Conservation (phyloP, 1,284 basidiomycete species). For the Moesziomyces parantarcticus region DNA sequence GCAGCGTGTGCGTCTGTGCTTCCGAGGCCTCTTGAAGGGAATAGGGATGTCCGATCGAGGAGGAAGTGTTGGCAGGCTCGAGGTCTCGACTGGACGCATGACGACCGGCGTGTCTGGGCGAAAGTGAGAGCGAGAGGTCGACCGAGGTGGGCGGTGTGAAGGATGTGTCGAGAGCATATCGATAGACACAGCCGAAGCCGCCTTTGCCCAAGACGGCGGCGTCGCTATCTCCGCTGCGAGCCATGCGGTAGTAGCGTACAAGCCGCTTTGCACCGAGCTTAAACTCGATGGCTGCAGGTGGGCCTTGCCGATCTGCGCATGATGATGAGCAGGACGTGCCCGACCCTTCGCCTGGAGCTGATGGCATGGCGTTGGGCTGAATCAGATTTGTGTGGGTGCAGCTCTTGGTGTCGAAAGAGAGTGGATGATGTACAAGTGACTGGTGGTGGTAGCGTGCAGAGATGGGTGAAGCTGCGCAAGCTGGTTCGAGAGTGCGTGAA, state of each 20-base stretch:
- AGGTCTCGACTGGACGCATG: conserved; percentile 7
- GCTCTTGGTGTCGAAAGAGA: background rate
- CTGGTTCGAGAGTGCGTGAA: too few species aligned
- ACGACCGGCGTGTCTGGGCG: conserved; percentile 8
- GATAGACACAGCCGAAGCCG: conserved; percentile 51
- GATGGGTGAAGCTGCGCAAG: too few species aligned
- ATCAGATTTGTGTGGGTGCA: background rate
- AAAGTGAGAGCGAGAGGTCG: conserved; percentile 27
- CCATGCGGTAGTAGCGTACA: conserved; percentile 40
- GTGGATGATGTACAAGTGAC: too few species aligned
- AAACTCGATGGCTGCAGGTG: conserved; percentile 34
- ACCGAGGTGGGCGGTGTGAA: conserved; percentile 45
- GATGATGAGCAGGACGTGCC: conserved; percentile 5
- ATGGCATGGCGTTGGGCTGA: conserved; percentile 2
- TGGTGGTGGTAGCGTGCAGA: too few species aligned
- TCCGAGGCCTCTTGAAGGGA: background rate
- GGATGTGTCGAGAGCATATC: conserved; percentile 43
- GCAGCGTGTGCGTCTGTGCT: background rate
- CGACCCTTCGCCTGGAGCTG: conserved; percentile 4
- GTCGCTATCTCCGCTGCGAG: conserved; percentile 29
- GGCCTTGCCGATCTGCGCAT: conserved; percentile 16
- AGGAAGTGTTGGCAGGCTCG: background rate
- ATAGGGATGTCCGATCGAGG: background rate
- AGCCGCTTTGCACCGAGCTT: conserved; percentile 15
- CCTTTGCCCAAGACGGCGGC: conserved; percentile 43